phyloP scores from a whole-genome alignment of 2,329 filamentous ascomycete genomes.

The Aspergillus sp. region DNA sequence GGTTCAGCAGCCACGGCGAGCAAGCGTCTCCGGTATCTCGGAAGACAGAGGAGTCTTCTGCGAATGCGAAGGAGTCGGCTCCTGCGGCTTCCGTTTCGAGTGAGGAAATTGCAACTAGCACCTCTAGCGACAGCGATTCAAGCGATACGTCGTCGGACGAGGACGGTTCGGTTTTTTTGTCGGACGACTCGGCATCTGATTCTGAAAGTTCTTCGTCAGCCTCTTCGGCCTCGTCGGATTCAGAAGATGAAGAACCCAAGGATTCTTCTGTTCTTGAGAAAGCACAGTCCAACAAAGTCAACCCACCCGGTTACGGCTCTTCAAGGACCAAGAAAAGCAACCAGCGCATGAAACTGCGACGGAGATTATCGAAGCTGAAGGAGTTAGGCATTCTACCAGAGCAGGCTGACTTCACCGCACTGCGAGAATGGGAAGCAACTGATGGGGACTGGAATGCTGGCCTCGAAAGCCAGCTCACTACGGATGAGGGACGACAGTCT shows the following conservation, averaged over 20 bases:
- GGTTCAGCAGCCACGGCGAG: constrained; percentile 19
- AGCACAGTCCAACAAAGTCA: constrained; percentile 11
- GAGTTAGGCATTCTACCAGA: constrained; percentile 44
- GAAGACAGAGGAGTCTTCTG: constrained; percentile 7
- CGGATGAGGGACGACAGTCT: constrained; percentile 10
- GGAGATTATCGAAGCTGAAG: constrained; percentile 46
- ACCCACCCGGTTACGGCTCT: constrained; percentile 44
- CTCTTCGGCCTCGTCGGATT: constrained; percentile 26
- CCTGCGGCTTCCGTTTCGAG: constrained; percentile 10
- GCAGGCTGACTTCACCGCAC: constrained; percentile 44
- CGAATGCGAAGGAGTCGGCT: constrained; percentile 7
- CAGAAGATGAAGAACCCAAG: constrained; percentile 20
- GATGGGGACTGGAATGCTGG: constrained; percentile 17
- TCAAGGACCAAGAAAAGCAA: constrained; percentile 49
- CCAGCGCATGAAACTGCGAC: constrained; percentile 42
- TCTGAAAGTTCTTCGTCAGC: constrained; percentile 11
- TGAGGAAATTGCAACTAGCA: constrained; percentile 3
- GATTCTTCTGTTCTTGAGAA: constrained; percentile 1
- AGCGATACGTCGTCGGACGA: constrained; percentile 25
- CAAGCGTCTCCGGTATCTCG: constrained; percentile 2
- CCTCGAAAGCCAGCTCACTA: constrained; percentile 7
- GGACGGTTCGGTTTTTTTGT: constrained; percentile 20
- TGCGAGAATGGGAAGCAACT: constrained; percentile 32
- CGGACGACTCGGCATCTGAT: constrained; percentile 14
- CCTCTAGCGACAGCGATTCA: constrained; percentile 12